phyloP scores from a whole-genome alignment of 345 rosid genomes.

The Eucalyptus curtisii region DNA sequence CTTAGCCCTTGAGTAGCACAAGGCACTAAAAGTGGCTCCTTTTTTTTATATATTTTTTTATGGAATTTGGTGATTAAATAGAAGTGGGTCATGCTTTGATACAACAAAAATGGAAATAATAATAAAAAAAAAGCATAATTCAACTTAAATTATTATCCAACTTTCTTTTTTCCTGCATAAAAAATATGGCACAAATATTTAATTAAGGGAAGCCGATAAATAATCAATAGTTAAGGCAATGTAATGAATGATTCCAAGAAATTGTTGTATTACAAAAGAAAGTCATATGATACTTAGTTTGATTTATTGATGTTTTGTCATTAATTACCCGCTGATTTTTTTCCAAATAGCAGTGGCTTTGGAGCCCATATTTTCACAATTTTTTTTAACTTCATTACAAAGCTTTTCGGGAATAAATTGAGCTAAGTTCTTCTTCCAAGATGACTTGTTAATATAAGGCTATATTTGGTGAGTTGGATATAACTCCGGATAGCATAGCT shows the following conservation, averaged over 20 bases:
- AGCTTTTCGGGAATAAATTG: neutral
- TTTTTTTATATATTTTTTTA: neutral
- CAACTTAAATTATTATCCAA: neutral
- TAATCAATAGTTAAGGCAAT: neutral
- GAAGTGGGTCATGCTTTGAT: neutral
- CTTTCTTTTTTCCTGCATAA: neutral
- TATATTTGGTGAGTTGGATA: neutral
- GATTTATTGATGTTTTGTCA: neutral
- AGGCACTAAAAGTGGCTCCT: too few relatives aligned
- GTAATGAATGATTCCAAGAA: neutral
- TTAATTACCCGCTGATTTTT: neutral
- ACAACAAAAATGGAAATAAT: neutral
- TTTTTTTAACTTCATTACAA: neutral
- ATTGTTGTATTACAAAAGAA: neutral
- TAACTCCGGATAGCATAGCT: neutral
- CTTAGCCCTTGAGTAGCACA: too few relatives aligned
- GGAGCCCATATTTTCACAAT: neutral
- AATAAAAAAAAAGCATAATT: neutral
- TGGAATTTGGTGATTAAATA: neutral
- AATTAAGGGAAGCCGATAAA: neutral
- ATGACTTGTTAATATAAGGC: neutral
- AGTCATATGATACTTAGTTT: neutral
- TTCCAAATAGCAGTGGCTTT: neutral
- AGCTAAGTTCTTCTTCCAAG: neutral
- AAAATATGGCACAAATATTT: neutral